phyloP scores from a whole-genome alignment of 306 rosid genomes.

The Gillenia trifoliata region DNA sequence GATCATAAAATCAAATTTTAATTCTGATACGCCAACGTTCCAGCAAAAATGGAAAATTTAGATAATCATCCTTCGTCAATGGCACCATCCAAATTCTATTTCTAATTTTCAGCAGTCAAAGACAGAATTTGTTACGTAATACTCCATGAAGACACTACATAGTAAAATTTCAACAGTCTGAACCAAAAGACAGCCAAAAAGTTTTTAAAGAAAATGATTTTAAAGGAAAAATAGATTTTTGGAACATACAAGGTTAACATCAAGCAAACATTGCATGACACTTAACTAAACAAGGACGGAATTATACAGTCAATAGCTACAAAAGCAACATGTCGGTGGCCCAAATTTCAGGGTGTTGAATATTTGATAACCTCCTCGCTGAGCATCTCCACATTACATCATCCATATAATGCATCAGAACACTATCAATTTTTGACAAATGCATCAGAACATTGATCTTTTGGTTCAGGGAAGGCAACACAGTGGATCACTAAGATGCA shows the following conservation, averaged over 20 bases:
- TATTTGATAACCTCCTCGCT: background rate
- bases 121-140: background rate
- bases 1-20: constrained; percentile 10
- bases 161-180: background rate
- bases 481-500: background rate
- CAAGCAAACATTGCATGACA: background rate
- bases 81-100: background rate
- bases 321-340: background rate
- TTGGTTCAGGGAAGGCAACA: background rate
- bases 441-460: background rate
- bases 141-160: background rate
- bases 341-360: background rate
- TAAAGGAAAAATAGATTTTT: background rate
- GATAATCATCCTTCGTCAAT: background rate
- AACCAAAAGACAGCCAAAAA: background rate
- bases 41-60: background rate
- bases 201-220: background rate
- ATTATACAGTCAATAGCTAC: background rate
- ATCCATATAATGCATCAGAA: background rate
- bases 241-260: background rate
- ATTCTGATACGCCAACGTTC: constrained; percentile 1
- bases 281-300: background rate
- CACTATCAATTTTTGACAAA: background rate
- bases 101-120: background rate
- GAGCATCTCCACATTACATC: background rate